Evolutionary conservation across 176 grass and related monocot species (phyloP).

Genomic region (Thalia dealbata): DNA sequence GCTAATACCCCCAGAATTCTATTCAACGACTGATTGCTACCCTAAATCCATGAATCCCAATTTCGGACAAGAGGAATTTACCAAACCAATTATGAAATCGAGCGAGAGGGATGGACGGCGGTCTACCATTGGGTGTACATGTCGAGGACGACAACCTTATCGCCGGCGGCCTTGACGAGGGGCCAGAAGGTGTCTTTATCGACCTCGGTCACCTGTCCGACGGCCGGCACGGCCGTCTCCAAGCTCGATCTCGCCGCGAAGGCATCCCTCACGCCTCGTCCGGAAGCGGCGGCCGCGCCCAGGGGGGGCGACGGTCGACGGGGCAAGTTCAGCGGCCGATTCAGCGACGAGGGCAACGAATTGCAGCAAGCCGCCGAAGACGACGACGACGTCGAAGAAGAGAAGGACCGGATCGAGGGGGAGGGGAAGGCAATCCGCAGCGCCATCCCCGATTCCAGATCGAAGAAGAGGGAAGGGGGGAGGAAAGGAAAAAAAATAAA

Average conservation of each 20-base stretch:
- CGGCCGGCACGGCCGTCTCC: slow-evolving; percentile 44
- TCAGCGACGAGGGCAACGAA: slow-evolving; percentile 27
- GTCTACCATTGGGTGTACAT: slow-evolving; percentile 96
- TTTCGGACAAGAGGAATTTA: not conserved
- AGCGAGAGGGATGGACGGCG: not conserved
- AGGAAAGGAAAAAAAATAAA: not conserved
- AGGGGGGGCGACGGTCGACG: not conserved
- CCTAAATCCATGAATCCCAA: not conserved
- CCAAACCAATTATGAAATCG: not conserved
- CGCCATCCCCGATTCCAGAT: slow-evolving; percentile 33
- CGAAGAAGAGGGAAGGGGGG: not conserved
- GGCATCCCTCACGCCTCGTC: slow-evolving; percentile 6
- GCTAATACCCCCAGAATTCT: no score
- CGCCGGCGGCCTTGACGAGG: slow-evolving; percentile 62
- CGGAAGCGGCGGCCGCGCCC: not conserved
- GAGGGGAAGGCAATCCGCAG: slow-evolving; percentile 52
- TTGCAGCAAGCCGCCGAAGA: not conserved
- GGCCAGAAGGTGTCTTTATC: slow-evolving; percentile 95
- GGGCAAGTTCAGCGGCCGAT: slow-evolving; percentile 9
- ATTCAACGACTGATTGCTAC: not conserved
- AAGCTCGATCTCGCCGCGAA: slow-evolving; percentile 30
- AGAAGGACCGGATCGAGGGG: slow-evolving; percentile 20
- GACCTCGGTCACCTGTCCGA: slow-evolving; percentile 77
- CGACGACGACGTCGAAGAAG: not conserved
- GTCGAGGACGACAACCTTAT: slow-evolving; percentile 78